Evolutionary conservation across 495 filamentous ascomycete genomes (phyloP), one percentile per base, ranked within the genome.

Genomic region (Lasiosphaeria hispida): DNA sequence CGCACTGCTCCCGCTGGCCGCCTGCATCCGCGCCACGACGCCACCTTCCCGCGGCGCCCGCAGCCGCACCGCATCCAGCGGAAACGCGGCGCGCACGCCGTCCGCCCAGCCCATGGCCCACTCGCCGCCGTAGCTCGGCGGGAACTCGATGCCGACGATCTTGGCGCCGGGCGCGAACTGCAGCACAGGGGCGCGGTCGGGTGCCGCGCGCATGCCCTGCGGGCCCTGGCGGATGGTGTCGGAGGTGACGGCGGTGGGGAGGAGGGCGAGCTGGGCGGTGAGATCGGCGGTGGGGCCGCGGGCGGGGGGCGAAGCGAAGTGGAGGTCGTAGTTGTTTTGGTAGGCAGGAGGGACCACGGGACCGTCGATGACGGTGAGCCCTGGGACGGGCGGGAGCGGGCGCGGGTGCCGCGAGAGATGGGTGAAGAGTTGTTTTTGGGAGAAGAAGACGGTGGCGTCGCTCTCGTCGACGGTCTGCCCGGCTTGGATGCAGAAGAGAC

Each of bases 21-120:
- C 49, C 34, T 52, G 35, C 56, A 66, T 65, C 43, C 13, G 10
- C 14, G 37, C 18, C 19, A 30, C 8, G 10, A 72, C 56, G 38
- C 76, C 69, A 62, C 59, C 42, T 63, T 69, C 4, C 9, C 63
- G 57, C 39, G 79, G 79, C 34, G 61, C 55, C 19, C 75, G 65
- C 33, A 80, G 62, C 36, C 64, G 62, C 8, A 81, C 65, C 0
- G 62, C 53, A n/a, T 75, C 71, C 45, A 66, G 52, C 39, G 77
- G 77, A 52, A 80, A 75, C 14, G 68, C 66, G 1, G 71, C 78
- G 34, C 65, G 57, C 9, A 63, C 62, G 3, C 74, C 72, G 45
- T 80, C 77, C 23, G 77, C 75, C 72, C 78, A 80, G 7, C 76
- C 77, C 9, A 73, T 61, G 14, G 69, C 73, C 77, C 77, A 81